Percentiles rank a stretch among this genome's conserved stretches.
These are phyloP conservation scores for Pseudonectria buxi DNA, from an alignment of 2,329 filamentous ascomycete genomes.

Conservation along the genomic window DNA sequence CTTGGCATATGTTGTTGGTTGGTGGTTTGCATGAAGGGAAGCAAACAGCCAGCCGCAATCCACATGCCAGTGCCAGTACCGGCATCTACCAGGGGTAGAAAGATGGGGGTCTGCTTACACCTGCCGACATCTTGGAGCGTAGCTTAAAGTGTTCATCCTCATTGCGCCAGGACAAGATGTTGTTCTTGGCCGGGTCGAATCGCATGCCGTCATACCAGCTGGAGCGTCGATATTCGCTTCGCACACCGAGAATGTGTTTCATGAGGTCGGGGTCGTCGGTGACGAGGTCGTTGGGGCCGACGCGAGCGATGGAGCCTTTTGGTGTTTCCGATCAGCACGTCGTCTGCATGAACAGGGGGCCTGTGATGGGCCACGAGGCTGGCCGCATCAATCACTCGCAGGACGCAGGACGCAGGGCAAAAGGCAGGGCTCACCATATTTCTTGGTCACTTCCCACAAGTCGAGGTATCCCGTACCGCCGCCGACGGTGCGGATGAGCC, in stretches of 20 bases:
- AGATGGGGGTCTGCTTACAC: slow-evolving; percentile 25
- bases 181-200: slow-evolving; percentile 46
- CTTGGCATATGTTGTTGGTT: too few relatives aligned
- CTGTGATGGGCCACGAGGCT: too few relatives aligned
- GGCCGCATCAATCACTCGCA: background rate
- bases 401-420: too few relatives aligned
- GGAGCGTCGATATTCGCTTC: slow-evolving; percentile 28
- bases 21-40: too few relatives aligned
- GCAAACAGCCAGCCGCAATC: too few relatives aligned
- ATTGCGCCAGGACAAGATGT: slow-evolving; percentile 43
- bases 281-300: slow-evolving; percentile 35
- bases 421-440: slow-evolving; percentile 27
- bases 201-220: slow-evolving; percentile 43
- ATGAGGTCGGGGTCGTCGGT: slow-evolving; percentile 34
- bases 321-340: too few relatives aligned
- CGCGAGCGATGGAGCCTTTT: slow-evolving; percentile 30
- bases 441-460: slow-evolving; percentile 28
- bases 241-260: slow-evolving; percentile 27
- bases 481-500: slow-evolving; percentile 27
- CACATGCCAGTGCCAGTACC: too few relatives aligned
- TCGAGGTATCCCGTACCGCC: slow-evolving; percentile 29
- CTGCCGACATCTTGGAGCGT: slow-evolving; percentile 43
- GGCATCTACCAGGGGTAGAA: background rate
- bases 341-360: too few relatives aligned
- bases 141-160: slow-evolving; percentile 36